Base-by-base conservation (phyloP, 2,329 filamentous ascomycete genomes). In the Curvularia eragrostidis region DNA sequence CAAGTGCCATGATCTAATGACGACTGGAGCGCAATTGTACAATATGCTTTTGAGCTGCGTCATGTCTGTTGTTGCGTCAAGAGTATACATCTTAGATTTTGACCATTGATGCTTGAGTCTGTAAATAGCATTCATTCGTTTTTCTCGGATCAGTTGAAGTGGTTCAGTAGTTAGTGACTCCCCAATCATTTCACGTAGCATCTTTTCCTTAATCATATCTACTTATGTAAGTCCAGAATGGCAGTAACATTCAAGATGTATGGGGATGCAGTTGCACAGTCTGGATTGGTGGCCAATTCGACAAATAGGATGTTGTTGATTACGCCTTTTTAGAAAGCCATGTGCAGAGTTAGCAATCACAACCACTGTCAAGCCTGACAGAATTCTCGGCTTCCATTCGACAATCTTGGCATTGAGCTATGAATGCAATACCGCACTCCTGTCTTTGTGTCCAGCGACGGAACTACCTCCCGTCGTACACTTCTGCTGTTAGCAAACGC, bases 1-100 rank as follows among this genome's bases (percentile, higher is more conserved):
- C 56, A 9, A 53, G 52, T 26, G 58, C 54, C 7, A 38, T 62
- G 23, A 30, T 59, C 5, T 61, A 10, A 47, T 10, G 28, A 42
- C n/a, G 23, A 30, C 18, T 13, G 4, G 18, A 24, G 49, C 18
- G 5, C n/a, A n/a, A n/a, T n/a, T n/a, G n/a, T n/a, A n/a, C n/a
- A 28, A 6, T 3, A 15, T 21, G 24, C 3, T 32, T 8, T 42
- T n/a, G 5, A 32, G 38, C 10, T 19, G 21, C 38, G 38, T 18
- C 18, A 23, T 23, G 10, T 30, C 12, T 34, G 5, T 5, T 26
- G 15, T n/a, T n/a, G 21, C 30, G 21, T 43, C 36, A 1, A 3
- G 18, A 10, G 15, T 36, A 15, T 18, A 51, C 10, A 26, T 30
- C 15, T 10, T 24, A 15, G 3, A 26, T 3, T 10, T 6, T 18